Conservation (phyloP, 2,329 filamentous ascomycete species). For the Samsoniella hepiali region DNA sequence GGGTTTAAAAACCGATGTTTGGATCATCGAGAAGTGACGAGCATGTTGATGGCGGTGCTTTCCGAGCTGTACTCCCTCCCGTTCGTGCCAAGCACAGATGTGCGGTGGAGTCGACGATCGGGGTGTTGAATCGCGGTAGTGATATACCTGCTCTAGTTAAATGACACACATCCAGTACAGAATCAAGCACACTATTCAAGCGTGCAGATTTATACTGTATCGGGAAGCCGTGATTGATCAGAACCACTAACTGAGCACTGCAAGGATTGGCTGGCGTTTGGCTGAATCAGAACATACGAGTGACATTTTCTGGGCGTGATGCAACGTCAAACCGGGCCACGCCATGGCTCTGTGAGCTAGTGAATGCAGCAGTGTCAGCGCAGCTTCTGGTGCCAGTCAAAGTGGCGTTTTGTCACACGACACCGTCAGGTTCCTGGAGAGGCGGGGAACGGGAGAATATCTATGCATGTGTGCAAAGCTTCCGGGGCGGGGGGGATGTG, state of each 20-base stretch:
- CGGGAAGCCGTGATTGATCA: background rate
- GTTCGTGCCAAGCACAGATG: background rate
- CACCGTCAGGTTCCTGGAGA: slow-evolving; percentile 1
- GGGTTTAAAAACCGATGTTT: no score
- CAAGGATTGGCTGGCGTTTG: slow-evolving; percentile 4
- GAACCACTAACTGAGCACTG: background rate
- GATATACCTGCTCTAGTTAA: background rate
- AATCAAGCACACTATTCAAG: background rate
- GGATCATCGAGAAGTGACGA: no score
- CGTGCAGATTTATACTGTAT: background rate
- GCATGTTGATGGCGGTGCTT: background rate
- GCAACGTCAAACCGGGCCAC: background rate
- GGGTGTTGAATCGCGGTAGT: background rate
- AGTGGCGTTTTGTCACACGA: slow-evolving; percentile 10
- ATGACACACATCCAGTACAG: background rate
- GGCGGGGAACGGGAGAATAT: background rate
- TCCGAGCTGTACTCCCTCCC: background rate
- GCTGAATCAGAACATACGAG: background rate
- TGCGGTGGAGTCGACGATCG: background rate
- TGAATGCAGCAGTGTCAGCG: background rate
- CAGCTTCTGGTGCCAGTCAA: background rate
- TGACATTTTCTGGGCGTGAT: background rate
- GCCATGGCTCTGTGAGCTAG: background rate
- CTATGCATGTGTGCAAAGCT: background rate
- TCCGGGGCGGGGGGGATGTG: background rate